Evolutionary conservation across 1,284 basidiomycete species (phyloP).

Genomic region (Ustilago crameri): DNA sequence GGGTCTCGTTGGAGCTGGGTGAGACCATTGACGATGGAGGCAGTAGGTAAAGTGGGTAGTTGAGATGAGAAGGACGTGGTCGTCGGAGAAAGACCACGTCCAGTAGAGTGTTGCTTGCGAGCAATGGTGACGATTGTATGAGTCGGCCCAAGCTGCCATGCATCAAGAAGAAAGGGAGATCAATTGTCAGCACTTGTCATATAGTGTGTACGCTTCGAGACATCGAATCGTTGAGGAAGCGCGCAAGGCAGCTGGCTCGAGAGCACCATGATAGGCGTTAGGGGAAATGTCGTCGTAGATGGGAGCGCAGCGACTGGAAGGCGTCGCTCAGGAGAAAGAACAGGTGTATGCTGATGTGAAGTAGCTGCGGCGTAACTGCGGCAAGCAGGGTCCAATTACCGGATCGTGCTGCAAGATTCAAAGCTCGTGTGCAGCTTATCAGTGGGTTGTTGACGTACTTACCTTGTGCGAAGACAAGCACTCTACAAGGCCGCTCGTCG

Average conservation of each 20-base stretch:
- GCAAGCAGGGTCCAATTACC: conserved; percentile 13
- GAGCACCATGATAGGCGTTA: neutral
- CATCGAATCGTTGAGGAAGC: too few species aligned
- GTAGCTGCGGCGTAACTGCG: conserved; percentile 15
- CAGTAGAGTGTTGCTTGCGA: conserved; percentile 35
- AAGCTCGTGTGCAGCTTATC: neutral
- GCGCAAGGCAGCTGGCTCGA: too few species aligned
- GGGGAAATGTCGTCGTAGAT: neutral
- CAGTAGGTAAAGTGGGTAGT: neutral
- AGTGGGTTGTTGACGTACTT: neutral
- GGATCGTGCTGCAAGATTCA: neutral
- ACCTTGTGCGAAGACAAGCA: conserved; percentile 48
- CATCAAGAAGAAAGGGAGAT: neutral
- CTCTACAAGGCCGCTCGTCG: conserved; percentile 22
- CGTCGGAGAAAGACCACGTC: conserved; percentile 34
- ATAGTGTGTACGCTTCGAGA: too few species aligned
- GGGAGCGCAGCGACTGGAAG: too few species aligned
- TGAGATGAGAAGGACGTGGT: conserved; percentile 31
- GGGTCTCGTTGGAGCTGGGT: conserved; percentile 19
- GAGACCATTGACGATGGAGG: neutral
- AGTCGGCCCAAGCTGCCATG: conserved; percentile 28
- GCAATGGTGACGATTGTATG: conserved; percentile 41
- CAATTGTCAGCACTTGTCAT: too few species aligned
- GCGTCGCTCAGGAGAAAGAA: too few species aligned
- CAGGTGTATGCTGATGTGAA: neutral